Conservation (phyloP, 306 rosid species). For the Malus asiatica region DNA sequence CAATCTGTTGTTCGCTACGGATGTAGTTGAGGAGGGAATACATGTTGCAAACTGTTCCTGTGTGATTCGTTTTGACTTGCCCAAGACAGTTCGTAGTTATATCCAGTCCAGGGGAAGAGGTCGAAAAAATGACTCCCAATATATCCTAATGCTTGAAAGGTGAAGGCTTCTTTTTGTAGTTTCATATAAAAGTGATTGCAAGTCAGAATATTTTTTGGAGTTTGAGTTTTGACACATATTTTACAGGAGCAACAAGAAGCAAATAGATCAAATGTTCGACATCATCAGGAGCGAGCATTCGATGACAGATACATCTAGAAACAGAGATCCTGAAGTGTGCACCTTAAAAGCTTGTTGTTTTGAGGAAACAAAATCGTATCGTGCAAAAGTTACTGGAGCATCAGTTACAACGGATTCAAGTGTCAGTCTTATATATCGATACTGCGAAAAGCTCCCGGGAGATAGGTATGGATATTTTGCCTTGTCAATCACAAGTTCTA, state of each 20-base stretch:
- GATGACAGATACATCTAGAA: conserved; percentile 53
- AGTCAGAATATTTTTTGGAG: not conserved
- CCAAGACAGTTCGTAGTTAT: conserved; percentile 82
- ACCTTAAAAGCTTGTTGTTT: conserved; percentile 22
- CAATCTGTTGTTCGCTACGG: conserved; percentile 85
- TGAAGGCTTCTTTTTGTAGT: conserved; percentile 23
- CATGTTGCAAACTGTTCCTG: conserved; percentile 78
- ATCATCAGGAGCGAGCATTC: conserved; percentile 67
- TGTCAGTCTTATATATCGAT: conserved; percentile 43
- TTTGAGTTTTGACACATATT: not conserved
- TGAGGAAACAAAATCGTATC: conserved; percentile 35
- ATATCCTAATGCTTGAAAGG: conserved; percentile 80
- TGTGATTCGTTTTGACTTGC: conserved; percentile 88
- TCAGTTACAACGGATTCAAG: conserved; percentile 67
- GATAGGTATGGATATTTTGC: conserved; percentile 47
- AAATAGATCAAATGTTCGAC: conserved; percentile 57
- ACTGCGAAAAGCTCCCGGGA: conserved; percentile 64
- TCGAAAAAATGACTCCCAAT: conserved; percentile 62
- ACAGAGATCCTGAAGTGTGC: conserved; percentile 38
- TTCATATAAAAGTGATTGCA: not conserved
- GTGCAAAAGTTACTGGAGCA: conserved; percentile 71
- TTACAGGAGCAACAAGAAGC: conserved; percentile 64
- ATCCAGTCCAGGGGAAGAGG: conserved; percentile 90
- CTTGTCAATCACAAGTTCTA: not conserved
- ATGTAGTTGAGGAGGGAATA: conserved; percentile 92